Percentiles rank a stretch among this genome's conserved stretches.
phyloP scores from a whole-genome alignment of 441 rosid species.

The Omphalea diandra region DNA sequence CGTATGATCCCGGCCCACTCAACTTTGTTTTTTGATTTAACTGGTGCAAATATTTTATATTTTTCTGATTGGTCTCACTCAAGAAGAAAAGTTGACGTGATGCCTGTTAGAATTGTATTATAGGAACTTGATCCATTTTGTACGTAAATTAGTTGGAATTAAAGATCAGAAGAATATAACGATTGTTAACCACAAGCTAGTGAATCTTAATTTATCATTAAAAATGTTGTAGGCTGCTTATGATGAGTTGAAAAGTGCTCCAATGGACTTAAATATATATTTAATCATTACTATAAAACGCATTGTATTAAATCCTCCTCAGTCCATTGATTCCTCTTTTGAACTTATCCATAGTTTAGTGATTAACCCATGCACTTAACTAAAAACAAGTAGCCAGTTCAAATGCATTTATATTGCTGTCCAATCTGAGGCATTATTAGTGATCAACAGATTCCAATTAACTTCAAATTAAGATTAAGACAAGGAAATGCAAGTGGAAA shows the following conservation, averaged over 20 bases:
- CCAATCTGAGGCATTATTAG: background rate
- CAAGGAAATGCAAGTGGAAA: background rate
- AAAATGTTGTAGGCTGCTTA: too few species aligned
- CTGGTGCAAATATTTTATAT: background rate
- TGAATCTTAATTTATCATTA: too few species aligned
- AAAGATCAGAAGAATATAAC: background rate
- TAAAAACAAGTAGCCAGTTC: background rate
- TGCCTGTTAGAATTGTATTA: too few species aligned
- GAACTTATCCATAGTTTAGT: background rate
- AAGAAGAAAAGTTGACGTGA: background rate
- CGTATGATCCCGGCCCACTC: background rate
- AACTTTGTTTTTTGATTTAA: background rate
- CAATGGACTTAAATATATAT: too few species aligned
- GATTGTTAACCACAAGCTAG: background rate
- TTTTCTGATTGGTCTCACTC: background rate
- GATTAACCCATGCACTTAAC: background rate
- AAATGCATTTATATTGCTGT: background rate
- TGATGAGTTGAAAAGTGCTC: too few species aligned
- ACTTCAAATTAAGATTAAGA: background rate
- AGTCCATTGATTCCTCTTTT: background rate
- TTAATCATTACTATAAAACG: too few species aligned
- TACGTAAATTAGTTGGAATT: too few species aligned
- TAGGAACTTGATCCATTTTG: too few species aligned
- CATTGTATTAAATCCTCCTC: too few species aligned
- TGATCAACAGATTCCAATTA: background rate